Evolutionary conservation across 2,329 filamentous ascomycete genomes (phyloP).

Genomic region (Colletotrichum coccodes): DNA sequence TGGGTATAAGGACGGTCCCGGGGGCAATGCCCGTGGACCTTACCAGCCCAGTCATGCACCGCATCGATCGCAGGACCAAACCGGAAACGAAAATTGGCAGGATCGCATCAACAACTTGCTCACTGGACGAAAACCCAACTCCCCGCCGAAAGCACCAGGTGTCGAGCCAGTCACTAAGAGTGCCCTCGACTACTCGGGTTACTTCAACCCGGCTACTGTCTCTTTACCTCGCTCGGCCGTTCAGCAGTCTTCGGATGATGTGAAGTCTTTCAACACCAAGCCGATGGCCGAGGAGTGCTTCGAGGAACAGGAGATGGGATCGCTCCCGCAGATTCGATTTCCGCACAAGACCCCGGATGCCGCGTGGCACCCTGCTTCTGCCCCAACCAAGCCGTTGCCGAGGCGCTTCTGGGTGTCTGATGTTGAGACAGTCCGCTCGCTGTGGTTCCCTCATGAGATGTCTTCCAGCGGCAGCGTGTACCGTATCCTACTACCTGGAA

Average conservation of each 20-base stretch:
- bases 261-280: conserved; percentile 63
- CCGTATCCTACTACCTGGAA: conserved; percentile 54
- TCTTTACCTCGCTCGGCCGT: conserved; percentile 63
- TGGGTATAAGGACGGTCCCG: conserved; percentile 42
- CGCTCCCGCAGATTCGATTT: conserved; percentile 76
- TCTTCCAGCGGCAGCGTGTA: conserved; percentile 32
- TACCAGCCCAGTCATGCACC: conserved; percentile 34
- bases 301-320: conserved; percentile 83
- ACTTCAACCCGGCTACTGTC: conserved; percentile 70
- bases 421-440: conserved; percentile 43
- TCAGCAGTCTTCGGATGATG: conserved; percentile 9
- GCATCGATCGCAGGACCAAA: conserved; percentile 43
- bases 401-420: conserved; percentile 59
- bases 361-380: conserved; percentile 69
- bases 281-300: conserved; percentile 83
- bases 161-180: conserved; percentile 76
- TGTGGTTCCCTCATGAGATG: conserved; percentile 38
- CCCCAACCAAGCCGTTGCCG: conserved; percentile 64
- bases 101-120: conserved; percentile 85
- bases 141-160: conserved; percentile 66
- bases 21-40: background rate
- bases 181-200: conserved; percentile 66
- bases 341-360: conserved; percentile 70
- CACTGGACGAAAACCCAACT: conserved; percentile 69
- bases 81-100: conserved; percentile 72